Percentiles rank a stretch among this genome's conserved stretches.
Conservation (phyloP, 2,329 filamentous ascomycete genomes). For the Boeremia exigua region DNA sequence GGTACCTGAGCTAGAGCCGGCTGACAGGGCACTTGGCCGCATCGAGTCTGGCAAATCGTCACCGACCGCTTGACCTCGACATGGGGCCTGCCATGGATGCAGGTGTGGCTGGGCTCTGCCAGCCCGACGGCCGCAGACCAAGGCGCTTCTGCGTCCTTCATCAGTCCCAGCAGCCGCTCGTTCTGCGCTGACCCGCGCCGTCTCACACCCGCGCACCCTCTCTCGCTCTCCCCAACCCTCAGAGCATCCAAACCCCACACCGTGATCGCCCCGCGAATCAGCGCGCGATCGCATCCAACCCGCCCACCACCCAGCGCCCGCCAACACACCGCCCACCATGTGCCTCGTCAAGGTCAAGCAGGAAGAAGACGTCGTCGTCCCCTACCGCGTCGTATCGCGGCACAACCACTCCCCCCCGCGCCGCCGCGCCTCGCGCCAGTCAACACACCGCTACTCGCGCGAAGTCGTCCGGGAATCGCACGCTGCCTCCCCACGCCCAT, state of each 20-base stretch:
- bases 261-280: slow-evolving; percentile 42
- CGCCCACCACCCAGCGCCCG: too few relatives aligned
- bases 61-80: slow-evolving; percentile 25
- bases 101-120: slow-evolving; percentile 40
- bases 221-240: slow-evolving; percentile 6
- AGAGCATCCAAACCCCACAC: slow-evolving; percentile 26
- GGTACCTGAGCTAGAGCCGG: slow-evolving; percentile 1
- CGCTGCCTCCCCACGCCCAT: slow-evolving; percentile 30
- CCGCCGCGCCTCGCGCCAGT: slow-evolving; percentile 35
- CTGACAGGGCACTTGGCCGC: slow-evolving; percentile 19
- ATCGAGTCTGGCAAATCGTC: slow-evolving; percentile 27
- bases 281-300: slow-evolving; percentile 34
- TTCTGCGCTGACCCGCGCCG: slow-evolving; percentile 11
- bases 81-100: slow-evolving; percentile 30
- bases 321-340: slow-evolving; percentile 43
- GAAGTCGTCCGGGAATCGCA: slow-evolving; percentile 36
- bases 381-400: slow-evolving; percentile 44
- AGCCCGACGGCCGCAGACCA: slow-evolving; percentile 28
- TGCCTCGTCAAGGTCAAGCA: slow-evolving; percentile 56
- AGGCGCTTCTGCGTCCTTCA: slow-evolving; percentile 24
- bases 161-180: slow-evolving; percentile 27
- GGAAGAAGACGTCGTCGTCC: slow-evolving; percentile 53
- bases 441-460: slow-evolving; percentile 39
- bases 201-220: not conserved
- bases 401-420: slow-evolving; percentile 36